phyloP scores from a whole-genome alignment of 768 basidiomycete species.

The Coprinopsis sp. region DNA sequence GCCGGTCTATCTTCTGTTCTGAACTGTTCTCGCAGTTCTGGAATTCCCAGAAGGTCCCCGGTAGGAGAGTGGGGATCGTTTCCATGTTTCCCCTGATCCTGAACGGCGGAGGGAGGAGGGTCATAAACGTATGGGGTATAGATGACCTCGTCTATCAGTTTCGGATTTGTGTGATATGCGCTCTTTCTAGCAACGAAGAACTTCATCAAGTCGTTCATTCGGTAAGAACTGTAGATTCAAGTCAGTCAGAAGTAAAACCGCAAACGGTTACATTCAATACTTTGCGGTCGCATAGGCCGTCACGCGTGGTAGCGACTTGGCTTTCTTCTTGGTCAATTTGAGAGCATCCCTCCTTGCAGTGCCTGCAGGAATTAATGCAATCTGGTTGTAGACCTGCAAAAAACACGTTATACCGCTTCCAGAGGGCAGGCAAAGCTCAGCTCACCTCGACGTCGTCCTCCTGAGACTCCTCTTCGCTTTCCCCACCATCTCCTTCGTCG shows the following conservation, averaged over 20 bases:
- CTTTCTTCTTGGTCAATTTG: slow-evolving; percentile 89
- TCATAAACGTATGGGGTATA: slow-evolving; percentile 91
- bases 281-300: slow-evolving; percentile 93
- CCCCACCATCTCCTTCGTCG: slow-evolving; percentile 72
- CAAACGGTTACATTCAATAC: slow-evolving; percentile 35
- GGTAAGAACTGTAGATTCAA: slow-evolving; percentile 63
- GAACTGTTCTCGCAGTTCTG: slow-evolving; percentile 50
- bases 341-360: slow-evolving; percentile 90
- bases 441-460: slow-evolving; percentile 60
- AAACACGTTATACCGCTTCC: slow-evolving; percentile 1
- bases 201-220: slow-evolving; percentile 81
- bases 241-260: background rate
- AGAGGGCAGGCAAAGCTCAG: background rate
- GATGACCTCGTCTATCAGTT: slow-evolving; percentile 87
- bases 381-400: slow-evolving; percentile 83
- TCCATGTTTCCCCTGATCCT: slow-evolving; percentile 17
- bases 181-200: slow-evolving; percentile 81
- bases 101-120: slow-evolving; percentile 34
- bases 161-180: slow-evolving; percentile 83
- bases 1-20: slow-evolving; percentile 26
- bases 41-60: slow-evolving; percentile 75
- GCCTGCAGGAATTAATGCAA: slow-evolving; percentile 90
- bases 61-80: slow-evolving; percentile 35
- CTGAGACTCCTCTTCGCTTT: slow-evolving; percentile 59
- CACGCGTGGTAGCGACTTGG: slow-evolving; percentile 86